These are phyloP conservation scores for Lomentospora prolificans DNA, from an alignment of 2,329 filamentous ascomycete genomes.

Conservation along the genomic window DNA sequence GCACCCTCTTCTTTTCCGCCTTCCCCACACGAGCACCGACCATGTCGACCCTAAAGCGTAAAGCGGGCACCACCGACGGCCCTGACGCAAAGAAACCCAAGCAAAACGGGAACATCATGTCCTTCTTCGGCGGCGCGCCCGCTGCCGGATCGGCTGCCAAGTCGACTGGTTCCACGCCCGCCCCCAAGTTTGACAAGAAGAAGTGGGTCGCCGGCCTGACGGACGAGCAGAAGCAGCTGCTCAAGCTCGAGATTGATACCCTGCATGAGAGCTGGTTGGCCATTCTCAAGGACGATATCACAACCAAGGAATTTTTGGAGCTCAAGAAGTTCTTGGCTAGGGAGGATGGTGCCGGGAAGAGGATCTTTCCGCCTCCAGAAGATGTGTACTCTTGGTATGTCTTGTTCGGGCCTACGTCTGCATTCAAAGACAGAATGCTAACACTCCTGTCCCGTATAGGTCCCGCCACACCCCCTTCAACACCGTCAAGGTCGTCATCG, in stretches of 20 bases:
- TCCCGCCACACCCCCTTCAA: conserved; percentile 85
- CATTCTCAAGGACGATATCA: conserved; percentile 77
- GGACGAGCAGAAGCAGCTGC: conserved; percentile 68
- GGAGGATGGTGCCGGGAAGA: conserved; percentile 64
- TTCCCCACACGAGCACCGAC: conserved; percentile 5
- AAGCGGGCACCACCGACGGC: conserved; percentile 38
- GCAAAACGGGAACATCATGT: conserved; percentile 69
- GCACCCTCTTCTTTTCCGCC: background rate
- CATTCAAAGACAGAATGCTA: conserved; percentile 13
- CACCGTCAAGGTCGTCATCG: conserved; percentile 82
- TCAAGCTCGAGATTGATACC: conserved; percentile 86
- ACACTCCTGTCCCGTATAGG: conserved; percentile 41
- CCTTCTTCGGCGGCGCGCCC: conserved; percentile 74
- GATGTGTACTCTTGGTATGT: conserved; percentile 91
- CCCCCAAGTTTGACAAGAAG: conserved; percentile 69
- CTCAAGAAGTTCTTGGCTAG: conserved; percentile 79
- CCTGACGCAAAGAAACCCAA: conserved; percentile 60
- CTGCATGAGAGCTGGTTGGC: conserved; percentile 86
- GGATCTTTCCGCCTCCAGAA: conserved; percentile 75
- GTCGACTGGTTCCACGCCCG: conserved; percentile 20
- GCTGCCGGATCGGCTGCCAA: conserved; percentile 23
- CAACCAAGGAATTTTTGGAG: conserved; percentile 69
- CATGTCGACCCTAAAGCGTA: conserved; percentile 57
- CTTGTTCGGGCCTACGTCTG: background rate
- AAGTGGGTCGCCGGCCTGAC: conserved; percentile 79